phyloP scores from a whole-genome alignment of 2,329 filamentous ascomycete species.

The Phialophora macrospora region DNA sequence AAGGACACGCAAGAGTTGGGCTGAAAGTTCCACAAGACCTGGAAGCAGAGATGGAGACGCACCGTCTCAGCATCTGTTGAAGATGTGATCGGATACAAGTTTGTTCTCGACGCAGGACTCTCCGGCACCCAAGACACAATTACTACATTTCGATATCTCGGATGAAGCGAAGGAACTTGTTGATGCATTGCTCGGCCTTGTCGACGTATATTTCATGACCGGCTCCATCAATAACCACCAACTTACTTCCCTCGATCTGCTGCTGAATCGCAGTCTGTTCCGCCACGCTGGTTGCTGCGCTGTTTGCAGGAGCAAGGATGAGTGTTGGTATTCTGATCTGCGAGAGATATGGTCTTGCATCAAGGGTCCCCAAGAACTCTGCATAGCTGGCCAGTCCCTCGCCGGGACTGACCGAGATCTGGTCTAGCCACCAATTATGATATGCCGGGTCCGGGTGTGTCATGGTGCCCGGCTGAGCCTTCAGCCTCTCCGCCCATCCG shows the following conservation, averaged over 20 bases:
- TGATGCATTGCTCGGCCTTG: conserved; percentile 16
- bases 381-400: conserved; percentile 30
- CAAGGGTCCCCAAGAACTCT: conserved; percentile 23
- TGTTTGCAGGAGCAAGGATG: conserved; percentile 27
- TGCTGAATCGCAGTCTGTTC: conserved; percentile 23
- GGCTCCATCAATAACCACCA: conserved; percentile 16
- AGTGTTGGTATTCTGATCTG: conserved; percentile 20
- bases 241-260: conserved; percentile 3
- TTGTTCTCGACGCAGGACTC: neutral
- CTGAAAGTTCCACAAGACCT: neutral
- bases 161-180: conserved; percentile 7
- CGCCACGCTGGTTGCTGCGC: conserved; percentile 25
- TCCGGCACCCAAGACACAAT: neutral
- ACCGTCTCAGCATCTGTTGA: neutral
- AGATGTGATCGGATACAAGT: neutral
- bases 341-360: conserved; percentile 22
- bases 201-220: conserved; percentile 31
- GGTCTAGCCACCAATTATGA: conserved; percentile 27
- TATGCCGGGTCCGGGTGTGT: conserved; percentile 19
- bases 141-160: neutral
- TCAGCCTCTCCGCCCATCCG: conserved; percentile 19
- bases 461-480: conserved; percentile 24
- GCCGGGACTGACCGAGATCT: conserved; percentile 18
- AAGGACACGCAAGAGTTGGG: conserved; percentile 5
- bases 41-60: conserved; percentile 3